A percentile compares a stretch with the other conserved stretches of the same genome.
phyloP scores from a whole-genome alignment of 1,139 yeast species.

The Scheffersomyces titani region DNA sequence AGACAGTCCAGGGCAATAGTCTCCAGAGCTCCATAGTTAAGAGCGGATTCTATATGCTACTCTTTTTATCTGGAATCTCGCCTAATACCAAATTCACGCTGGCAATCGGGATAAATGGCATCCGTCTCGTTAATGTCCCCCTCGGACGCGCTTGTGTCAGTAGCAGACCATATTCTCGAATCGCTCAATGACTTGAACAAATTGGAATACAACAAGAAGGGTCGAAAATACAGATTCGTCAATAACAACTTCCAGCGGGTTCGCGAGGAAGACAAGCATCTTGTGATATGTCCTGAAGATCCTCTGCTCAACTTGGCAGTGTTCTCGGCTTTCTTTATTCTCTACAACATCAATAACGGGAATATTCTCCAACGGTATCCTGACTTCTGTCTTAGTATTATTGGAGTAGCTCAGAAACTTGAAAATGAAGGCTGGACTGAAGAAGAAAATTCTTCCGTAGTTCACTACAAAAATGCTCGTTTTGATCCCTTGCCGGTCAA shows the following conservation, averaged over 20 bases:
- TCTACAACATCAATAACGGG: constrained; percentile 37
- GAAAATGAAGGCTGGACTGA: constrained; percentile 55
- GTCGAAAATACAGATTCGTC: constrained; percentile 53
- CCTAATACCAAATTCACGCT: neutral
- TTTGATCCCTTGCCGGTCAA: constrained; percentile 29
- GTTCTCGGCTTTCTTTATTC: constrained; percentile 45
- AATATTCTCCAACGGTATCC: constrained; percentile 34
- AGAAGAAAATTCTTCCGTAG: constrained; percentile 46
- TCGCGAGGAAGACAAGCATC: constrained; percentile 52
- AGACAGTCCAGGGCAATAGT: neutral
- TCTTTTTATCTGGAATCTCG: neutral
- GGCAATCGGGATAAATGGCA: neutral
- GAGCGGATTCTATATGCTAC: neutral
- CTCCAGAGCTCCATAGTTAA: neutral
- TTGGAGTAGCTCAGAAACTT: constrained; percentile 52
- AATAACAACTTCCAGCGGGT: constrained; percentile 52
- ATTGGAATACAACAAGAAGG: constrained; percentile 50
- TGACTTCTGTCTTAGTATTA: constrained; percentile 49
- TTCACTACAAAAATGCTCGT: constrained; percentile 34
- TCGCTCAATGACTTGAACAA: constrained; percentile 31
- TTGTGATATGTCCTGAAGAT: constrained; percentile 43
- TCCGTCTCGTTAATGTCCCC: neutral
- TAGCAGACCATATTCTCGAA: constrained; percentile 21
- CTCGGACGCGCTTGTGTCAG: constrained; percentile 20
- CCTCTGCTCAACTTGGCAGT: constrained; percentile 37